phyloP scores from a whole-genome alignment of 108 stramenopile species.

The Cafeteria roenbergensis region DNA sequence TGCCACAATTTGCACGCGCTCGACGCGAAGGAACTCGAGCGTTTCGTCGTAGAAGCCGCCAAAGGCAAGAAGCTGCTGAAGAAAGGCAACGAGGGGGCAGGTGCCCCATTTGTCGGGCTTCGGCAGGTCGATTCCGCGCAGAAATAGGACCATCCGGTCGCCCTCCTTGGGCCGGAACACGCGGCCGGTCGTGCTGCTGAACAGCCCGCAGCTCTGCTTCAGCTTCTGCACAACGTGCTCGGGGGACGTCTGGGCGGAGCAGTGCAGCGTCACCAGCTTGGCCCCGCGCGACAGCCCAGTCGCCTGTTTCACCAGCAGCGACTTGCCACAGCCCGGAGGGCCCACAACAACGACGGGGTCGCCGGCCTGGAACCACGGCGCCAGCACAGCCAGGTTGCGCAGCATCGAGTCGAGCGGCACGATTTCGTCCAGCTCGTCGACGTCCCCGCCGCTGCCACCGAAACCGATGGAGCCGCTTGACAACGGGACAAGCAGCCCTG shows the following conservation, averaged over 20 bases:
- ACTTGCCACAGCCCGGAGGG: slow-evolving; percentile 49
- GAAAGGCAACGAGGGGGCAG: slow-evolving; percentile 50
- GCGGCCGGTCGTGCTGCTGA: slow-evolving; percentile 40
- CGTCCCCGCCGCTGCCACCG: no score
- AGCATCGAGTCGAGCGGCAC: slow-evolving; percentile 35
- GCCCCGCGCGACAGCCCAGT: slow-evolving; percentile 12
- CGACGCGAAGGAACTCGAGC: slow-evolving; percentile 43
- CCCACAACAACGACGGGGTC: slow-evolving; percentile 50
- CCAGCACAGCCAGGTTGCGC: slow-evolving; percentile 28
- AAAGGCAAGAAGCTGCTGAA: slow-evolving; percentile 50
- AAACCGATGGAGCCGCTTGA: no score
- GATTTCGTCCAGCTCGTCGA: slow-evolving; percentile 20
- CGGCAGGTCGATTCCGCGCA: slow-evolving; percentile 54
- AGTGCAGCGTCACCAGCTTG: slow-evolving; percentile 37
- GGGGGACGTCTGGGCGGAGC: slow-evolving; percentile 45
- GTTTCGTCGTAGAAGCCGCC: slow-evolving; percentile 50
- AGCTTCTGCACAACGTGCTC: slow-evolving; percentile 47
- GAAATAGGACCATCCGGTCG: slow-evolving; percentile 46
- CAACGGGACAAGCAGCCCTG: no score
- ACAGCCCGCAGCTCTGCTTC: slow-evolving; percentile 39
- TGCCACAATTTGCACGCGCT: slow-evolving; percentile 41
- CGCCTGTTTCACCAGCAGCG: slow-evolving; percentile 30
- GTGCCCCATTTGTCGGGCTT: slow-evolving; percentile 49
- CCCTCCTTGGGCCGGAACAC: slow-evolving; percentile 48
- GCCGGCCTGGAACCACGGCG: slow-evolving; percentile 32